phyloP scores from a whole-genome alignment of 331 rosid species.

The Rosa hybrid region DNA sequence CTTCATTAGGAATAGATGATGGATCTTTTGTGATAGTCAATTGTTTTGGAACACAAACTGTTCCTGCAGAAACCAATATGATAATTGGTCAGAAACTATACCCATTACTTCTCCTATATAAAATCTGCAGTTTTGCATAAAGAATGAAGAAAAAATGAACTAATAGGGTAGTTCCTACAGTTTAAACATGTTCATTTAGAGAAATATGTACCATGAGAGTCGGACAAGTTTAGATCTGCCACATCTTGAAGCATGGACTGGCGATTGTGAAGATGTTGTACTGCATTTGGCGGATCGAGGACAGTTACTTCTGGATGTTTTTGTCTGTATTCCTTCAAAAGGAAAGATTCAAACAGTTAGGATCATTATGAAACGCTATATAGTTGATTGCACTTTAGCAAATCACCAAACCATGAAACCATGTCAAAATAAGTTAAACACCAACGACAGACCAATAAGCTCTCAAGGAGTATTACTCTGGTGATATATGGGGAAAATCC shows the following conservation, averaged over 20 bases:
- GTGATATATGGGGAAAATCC: not conserved
- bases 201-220: slow-evolving; percentile 53
- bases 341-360: not conserved
- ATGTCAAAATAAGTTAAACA: not conserved
- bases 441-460: not conserved
- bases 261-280: slow-evolving; percentile 67
- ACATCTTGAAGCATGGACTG: slow-evolving; percentile 83
- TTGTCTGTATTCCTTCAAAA: slow-evolving; percentile 64
- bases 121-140: slow-evolving; percentile 5
- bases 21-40: slow-evolving; percentile 56
- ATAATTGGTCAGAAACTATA: not conserved
- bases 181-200: not conserved
- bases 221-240: slow-evolving; percentile 62
- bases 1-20: slow-evolving; percentile 58
- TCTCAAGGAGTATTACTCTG: not conserved
- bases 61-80: slow-evolving; percentile 41
- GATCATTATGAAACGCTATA: not conserved
- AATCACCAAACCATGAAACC: not conserved
- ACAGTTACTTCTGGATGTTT: slow-evolving; percentile 63
- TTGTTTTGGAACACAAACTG: slow-evolving; percentile 70
- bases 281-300: slow-evolving; percentile 70
- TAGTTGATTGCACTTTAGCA: not conserved
- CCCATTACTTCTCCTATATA: slow-evolving; percentile 11
- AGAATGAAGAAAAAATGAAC: not conserved
- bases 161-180: not conserved